Percentiles rank a stretch among this genome's conserved stretches.
phyloP scores from a whole-genome alignment of 176 grass and related monocot species.

The Paspalum vaginatum region DNA sequence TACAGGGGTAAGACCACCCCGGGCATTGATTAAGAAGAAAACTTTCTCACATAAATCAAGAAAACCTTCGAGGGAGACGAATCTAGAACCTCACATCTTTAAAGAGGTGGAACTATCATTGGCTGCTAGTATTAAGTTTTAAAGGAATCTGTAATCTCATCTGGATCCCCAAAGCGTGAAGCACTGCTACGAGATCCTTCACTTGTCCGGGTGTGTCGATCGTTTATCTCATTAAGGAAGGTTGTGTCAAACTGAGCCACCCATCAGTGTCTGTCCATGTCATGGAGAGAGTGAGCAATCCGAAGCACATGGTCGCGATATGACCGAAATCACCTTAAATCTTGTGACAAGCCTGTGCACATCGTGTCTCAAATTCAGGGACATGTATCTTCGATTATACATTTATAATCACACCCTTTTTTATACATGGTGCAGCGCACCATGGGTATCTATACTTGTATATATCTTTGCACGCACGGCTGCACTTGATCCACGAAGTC shows the following conservation, averaged over 20 bases:
- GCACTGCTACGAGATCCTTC: too few species aligned
- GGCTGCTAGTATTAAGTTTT: too few species aligned
- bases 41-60: too few species aligned
- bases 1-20: too few species aligned
- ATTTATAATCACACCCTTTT: conserved; percentile 14
- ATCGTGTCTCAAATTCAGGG: conserved; percentile 4
- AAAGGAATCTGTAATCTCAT: too few species aligned
- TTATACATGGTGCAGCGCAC: background rate
- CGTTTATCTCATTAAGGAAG: background rate
- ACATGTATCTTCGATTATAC: background rate
- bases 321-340: conserved; percentile 1
- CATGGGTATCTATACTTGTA: background rate
- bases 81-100: too few species aligned
- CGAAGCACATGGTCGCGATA: background rate
- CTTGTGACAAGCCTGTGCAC: background rate
- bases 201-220: too few species aligned
- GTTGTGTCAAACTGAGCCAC: background rate
- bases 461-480: background rate
- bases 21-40: too few species aligned
- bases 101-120: too few species aligned
- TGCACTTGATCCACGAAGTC: background rate
- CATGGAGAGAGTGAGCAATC: background rate
- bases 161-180: too few species aligned
- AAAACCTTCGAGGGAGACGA: too few species aligned
- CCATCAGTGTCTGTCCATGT: background rate